Evolutionary conservation across 306 rosid species (phyloP).

Genomic region (Gastrolobium villosum): DNA sequence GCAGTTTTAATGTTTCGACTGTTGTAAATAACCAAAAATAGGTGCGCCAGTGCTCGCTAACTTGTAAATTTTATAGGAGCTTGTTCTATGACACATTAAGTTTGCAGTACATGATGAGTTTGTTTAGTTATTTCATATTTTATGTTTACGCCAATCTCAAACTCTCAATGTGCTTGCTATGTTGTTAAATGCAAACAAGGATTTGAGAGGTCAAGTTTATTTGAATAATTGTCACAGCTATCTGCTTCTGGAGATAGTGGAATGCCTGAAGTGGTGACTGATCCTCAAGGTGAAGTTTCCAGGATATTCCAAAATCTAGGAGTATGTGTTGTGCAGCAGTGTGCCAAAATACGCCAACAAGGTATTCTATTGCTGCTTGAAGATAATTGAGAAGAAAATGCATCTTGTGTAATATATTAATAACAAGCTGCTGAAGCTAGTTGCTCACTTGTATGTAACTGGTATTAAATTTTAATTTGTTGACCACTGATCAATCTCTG

Average conservation of each 20-base stretch:
- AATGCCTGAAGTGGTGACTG: constrained; percentile 91
- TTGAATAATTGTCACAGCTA: constrained; percentile 60
- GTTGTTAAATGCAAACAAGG: constrained; percentile 34
- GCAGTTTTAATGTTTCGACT: constrained; percentile 3
- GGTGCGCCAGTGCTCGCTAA: constrained; percentile 6
- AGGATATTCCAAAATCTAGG: constrained; percentile 88
- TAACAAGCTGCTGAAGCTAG: constrained; percentile 2
- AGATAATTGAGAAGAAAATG: constrained; percentile 36
- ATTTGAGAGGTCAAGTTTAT: constrained; percentile 32
- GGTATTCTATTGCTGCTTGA: constrained; percentile 57
- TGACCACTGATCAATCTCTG: constrained; percentile 31
- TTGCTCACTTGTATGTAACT: constrained; percentile 11
- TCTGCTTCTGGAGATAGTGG: constrained; percentile 99
- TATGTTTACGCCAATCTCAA: constrained; percentile 24
- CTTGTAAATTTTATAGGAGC: constrained; percentile 18
- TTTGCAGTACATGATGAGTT: not conserved
- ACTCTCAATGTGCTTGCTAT: not conserved
- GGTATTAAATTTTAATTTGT: constrained; percentile 2
- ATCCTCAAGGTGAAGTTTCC: constrained; percentile 93
- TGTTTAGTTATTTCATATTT: constrained; percentile 11
- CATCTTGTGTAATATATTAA: constrained; percentile 9
- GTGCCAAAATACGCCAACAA: constrained; percentile 99
- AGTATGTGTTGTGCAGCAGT: constrained; percentile 92
- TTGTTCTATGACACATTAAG: constrained; percentile 33
- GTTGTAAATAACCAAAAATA: constrained; percentile 3